A percentile compares a stretch with the other conserved stretches of the same genome.
These are phyloP conservation scores for Fistulifera pelliculosa DNA, from an alignment of 108 stramenopile species.

Conservation along the genomic window DNA sequence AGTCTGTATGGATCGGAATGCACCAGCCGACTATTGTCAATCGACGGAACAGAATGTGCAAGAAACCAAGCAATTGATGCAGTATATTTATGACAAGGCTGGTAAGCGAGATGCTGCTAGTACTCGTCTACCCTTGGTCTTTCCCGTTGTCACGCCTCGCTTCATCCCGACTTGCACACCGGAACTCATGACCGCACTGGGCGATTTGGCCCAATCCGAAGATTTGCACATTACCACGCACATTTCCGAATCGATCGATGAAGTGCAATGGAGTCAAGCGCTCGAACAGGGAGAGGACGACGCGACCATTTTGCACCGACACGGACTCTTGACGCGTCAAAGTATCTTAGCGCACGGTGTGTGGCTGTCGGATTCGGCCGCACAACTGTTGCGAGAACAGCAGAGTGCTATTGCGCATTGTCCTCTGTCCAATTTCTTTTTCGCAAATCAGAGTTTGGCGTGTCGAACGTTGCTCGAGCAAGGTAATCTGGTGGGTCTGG, in stretches of 20 bases:
- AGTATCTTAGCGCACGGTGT: conserved; percentile 60
- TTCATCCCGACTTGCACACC: conserved; percentile 65
- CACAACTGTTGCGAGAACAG: conserved; percentile 17
- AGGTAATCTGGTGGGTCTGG: conserved; percentile 50
- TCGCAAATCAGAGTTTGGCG: conserved; percentile 14
- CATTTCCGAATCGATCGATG: conserved; percentile 44
- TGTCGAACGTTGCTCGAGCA: conserved; percentile 14
- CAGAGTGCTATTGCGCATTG: conserved; percentile 51
- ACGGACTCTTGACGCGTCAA: conserved; percentile 29
- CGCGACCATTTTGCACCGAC: conserved; percentile 37
- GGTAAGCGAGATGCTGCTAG: not conserved
- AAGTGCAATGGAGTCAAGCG: conserved; percentile 42
- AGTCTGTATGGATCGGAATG: conserved; percentile 74
- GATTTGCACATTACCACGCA: conserved; percentile 40
- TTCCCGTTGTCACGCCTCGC: conserved; percentile 56
- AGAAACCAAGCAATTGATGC: conserved; percentile 38
- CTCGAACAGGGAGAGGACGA: conserved; percentile 40
- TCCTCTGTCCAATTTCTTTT: conserved; percentile 54
- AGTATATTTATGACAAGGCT: conserved; percentile 20
- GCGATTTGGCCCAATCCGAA: conserved; percentile 33
- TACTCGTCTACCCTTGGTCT: conserved; percentile 19
- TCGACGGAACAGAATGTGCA: conserved; percentile 29
- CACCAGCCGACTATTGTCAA: conserved; percentile 42
- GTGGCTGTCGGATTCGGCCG: conserved; percentile 28
- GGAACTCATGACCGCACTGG: conserved; percentile 38